Evolutionary conservation across 495 filamentous ascomycete genomes (phyloP).

Genomic region (Penicillium lagena): DNA sequence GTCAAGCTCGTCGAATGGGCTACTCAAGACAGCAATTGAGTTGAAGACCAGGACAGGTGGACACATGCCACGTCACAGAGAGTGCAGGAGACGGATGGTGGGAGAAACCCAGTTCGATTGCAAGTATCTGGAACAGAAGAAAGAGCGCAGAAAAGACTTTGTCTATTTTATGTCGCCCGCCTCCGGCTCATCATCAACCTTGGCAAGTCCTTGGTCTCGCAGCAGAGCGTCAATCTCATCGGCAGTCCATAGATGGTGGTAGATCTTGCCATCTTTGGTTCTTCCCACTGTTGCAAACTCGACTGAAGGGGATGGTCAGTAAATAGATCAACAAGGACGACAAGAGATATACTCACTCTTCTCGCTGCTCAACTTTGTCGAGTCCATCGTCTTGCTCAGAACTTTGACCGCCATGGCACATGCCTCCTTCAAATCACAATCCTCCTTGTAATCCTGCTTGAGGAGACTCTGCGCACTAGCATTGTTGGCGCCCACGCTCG

Average conservation of each 20-base stretch:
- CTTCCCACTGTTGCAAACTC: conserved; percentile 98
- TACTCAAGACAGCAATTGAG: too few species aligned
- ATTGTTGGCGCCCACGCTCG: conserved; percentile 95
- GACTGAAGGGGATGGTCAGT: conserved; percentile 46
- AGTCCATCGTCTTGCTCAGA: conserved; percentile 99
- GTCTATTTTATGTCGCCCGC: conserved; percentile 47
- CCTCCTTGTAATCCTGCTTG: conserved; percentile 99
- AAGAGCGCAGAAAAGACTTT: conserved; percentile 7
- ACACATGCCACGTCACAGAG: neutral
- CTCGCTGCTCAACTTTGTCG: conserved; percentile 95
- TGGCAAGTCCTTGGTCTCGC: conserved; percentile 91
- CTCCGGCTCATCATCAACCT: conserved; percentile 73
- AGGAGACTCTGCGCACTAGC: conserved; percentile 94
- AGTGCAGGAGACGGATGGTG: too few species aligned
- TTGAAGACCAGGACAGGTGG: neutral
- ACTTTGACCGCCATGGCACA: conserved; percentile 98
- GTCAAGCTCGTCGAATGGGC: too few species aligned
- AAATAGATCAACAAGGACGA: neutral
- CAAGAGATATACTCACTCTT: conserved; percentile 64
- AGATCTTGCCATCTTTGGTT: conserved; percentile 89
- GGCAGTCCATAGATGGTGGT: conserved; percentile 95
- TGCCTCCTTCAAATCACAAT: conserved; percentile 90
- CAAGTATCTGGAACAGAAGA: conserved; percentile 17
- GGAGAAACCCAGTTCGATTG: neutral
- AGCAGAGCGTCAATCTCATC: conserved; percentile 94